phyloP scores from a whole-genome alignment of 2,329 filamentous ascomycete genomes.

The Leptographium procerum region DNA sequence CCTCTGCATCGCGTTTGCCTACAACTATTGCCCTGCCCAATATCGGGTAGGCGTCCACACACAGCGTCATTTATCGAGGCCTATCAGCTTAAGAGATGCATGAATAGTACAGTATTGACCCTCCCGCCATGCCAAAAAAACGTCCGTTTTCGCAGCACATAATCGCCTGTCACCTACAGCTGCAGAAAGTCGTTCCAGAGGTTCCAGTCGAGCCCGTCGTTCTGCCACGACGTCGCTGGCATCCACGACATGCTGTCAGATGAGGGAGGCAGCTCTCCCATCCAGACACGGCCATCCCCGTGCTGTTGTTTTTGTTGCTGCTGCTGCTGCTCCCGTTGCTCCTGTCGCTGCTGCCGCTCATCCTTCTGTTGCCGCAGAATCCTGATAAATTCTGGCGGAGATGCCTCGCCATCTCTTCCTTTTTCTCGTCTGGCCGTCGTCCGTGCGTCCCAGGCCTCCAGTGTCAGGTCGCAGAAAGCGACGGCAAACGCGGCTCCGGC shows the following conservation, averaged over 20 bases:
- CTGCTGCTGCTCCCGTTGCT: not conserved
- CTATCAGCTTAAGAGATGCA: too few relatives aligned
- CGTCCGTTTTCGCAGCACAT: too few relatives aligned
- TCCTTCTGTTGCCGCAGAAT: not conserved
- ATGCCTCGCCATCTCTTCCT: not conserved
- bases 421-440: not conserved
- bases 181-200: not conserved
- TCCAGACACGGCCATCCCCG: not conserved
- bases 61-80: too few relatives aligned
- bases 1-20: too few relatives aligned
- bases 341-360: not conserved
- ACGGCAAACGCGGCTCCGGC: conserved; percentile 2
- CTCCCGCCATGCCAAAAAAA: too few relatives aligned
- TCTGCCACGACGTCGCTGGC: not conserved
- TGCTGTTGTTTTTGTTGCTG: not conserved
- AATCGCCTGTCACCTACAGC: too few relatives aligned
- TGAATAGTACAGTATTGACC: too few relatives aligned
- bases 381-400: not conserved
- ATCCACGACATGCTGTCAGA: not conserved
- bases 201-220: not conserved
- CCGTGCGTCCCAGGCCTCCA: conserved; percentile 9
- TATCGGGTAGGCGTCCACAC: too few relatives aligned
- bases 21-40: too few relatives aligned
- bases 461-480: conserved; percentile 8
- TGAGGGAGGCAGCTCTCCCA: not conserved